Evolutionary conservation across 495 filamentous ascomycete species (phyloP).

Genomic region (Penicillium fimorum): DNA sequence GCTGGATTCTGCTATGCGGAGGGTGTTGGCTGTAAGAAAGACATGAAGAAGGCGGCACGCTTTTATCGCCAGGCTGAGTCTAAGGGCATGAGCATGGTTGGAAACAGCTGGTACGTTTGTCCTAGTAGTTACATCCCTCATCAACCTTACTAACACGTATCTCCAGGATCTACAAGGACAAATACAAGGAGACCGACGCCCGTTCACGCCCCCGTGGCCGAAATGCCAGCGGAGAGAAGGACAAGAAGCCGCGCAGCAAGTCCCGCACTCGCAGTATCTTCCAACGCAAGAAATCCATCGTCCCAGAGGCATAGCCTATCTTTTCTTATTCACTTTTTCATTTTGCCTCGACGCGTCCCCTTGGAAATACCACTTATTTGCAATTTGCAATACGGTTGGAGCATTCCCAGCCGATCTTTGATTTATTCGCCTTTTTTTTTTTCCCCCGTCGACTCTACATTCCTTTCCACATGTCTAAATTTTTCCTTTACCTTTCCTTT

Average conservation of each 20-base stretch:
- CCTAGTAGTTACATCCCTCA: neutral
- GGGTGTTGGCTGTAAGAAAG: conserved; percentile 86
- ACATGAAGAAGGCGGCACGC: conserved; percentile 88
- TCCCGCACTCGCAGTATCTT: conserved; percentile 66
- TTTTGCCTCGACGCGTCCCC: conserved; percentile 11
- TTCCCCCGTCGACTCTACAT: conserved; percentile 10
- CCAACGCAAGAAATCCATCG: conserved; percentile 57
- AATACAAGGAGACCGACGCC: conserved; percentile 76
- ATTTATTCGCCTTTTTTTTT: conserved; percentile 8
- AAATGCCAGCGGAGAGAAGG: conserved; percentile 32
- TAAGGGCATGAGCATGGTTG: conserved; percentile 95
- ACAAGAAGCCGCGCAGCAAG: conserved; percentile 63
- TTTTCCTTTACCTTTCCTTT: conserved; percentile 11
- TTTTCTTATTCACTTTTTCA: conserved; percentile 8
- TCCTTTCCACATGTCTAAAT: conserved; percentile 13
- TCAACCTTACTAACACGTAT: conserved; percentile 12
- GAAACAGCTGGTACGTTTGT: conserved; percentile 85
- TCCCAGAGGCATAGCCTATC: conserved; percentile 32
- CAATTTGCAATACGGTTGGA: conserved; percentile 21
- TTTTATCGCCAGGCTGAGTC: conserved; percentile 88
- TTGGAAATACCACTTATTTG: conserved; percentile 11
- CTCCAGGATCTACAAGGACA: conserved; percentile 86
- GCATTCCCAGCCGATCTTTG: conserved; percentile 20
- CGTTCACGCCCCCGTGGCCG: conserved; percentile 38
- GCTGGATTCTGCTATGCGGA: conserved; percentile 86